Percentiles rank a stretch among this genome's conserved stretches.
Conservation (phyloP, 1,139 yeast genomes). For the Arxiozyma heterogenica region DNA sequence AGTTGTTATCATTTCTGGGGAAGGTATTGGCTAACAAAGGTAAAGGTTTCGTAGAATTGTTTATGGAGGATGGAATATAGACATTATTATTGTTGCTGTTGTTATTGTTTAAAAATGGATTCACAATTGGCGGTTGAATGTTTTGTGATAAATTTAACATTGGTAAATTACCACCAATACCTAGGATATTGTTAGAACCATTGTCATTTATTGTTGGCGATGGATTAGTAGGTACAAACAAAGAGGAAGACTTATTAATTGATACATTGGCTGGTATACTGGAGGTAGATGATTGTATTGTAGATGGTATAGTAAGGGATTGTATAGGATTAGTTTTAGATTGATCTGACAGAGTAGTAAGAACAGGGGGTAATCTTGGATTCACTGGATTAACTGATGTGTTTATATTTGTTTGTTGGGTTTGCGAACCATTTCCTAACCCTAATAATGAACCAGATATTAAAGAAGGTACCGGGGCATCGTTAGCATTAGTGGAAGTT, state of each 20-base stretch:
- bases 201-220: not conserved
- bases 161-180: slow-evolving; percentile 2
- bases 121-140: slow-evolving; percentile 2
- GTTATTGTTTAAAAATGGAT: not conserved
- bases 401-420: not conserved
- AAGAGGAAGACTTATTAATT: not conserved
- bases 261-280: not conserved
- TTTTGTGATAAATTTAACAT: not conserved
- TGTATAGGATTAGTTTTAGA: not conserved
- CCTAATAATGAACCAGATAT: slow-evolving; percentile 2
- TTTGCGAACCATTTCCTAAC: not conserved
- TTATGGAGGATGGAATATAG: not conserved
- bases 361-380: not conserved
- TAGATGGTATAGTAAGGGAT: not conserved
- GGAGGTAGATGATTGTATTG: not conserved
- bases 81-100: not conserved
- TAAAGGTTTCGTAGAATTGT: not conserved
- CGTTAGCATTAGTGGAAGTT: not conserved
- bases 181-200: not conserved
- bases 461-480: not conserved
- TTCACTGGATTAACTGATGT: not conserved
- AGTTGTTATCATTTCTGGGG: not conserved
- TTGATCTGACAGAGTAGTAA: not conserved
- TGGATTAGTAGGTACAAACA: not conserved
- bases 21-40: slow-evolving; percentile 6